Evolutionary conservation across 768 basidiomycete species (phyloP), one percentile per base, ranked within the genome.

Genomic region (Cystofilobasidium ferigula): DNA sequence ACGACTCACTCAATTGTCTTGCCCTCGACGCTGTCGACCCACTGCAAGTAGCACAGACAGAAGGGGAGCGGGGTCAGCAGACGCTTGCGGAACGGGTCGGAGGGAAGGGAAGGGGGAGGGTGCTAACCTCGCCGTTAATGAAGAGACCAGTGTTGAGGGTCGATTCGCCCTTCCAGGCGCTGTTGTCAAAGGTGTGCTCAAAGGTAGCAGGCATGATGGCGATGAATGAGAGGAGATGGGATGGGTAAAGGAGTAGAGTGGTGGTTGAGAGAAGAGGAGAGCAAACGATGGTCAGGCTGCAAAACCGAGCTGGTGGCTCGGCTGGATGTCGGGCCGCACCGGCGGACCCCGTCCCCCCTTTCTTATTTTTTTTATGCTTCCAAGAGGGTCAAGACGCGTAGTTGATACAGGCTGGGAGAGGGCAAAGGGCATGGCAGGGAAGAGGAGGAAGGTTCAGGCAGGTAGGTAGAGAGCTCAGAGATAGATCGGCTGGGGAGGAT

Each of bases 1-100:
- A 43, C 5, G n/a, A 74, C 85, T 73, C 71, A 87, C 86, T 87
- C 85, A 72, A 89, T 85, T n/a, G 81, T 82, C n/a, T 78, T 81
- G 1, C 77, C 75, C 8, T 81, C 77, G 24, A 79, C 78, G 24
- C 84, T 83, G 40, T 84, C 82, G 18, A 82, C 77, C 71, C 82
- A 89, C 30, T 32, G 22, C 18, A 18, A 32, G 32, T 3, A 8
- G 54, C 36, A 34, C 3, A 57, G 36, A 47, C 24, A 40, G 53
- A 40, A 13, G 56, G 61, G 28, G 14, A 56, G 56, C 34, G 40
- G 28, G 34, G 28, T 35, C 32, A 38, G 24, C 42, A 3, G 26
- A 73, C 85, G 72, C 71, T 86, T 86, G 40, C 7, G 40, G 40
- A 42, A 18, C 14, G 10, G 3, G 40, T 12, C 13, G 40, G 40